These are phyloP conservation scores for Kodamaea neixiangensis DNA, from an alignment of 805 yeast genomes.

Conservation along the genomic window DNA sequence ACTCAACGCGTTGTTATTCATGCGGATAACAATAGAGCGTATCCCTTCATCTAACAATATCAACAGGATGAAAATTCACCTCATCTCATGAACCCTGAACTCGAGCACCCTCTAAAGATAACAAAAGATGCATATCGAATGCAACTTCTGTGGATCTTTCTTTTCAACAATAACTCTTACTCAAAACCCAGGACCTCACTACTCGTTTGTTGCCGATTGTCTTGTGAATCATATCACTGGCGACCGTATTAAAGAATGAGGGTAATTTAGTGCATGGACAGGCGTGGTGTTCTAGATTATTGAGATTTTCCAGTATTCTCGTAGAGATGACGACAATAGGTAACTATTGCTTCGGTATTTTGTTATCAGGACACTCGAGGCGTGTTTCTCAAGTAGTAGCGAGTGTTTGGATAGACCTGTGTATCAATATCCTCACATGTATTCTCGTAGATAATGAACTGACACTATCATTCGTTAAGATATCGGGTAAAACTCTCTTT, in stretches of 20 bases:
- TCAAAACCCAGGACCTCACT: not conserved
- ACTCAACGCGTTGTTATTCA: not conserved
- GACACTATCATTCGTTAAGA: no score
- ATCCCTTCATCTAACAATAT: not conserved
- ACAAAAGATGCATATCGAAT: not conserved
- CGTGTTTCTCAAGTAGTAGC: no score
- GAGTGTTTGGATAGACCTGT: no score
- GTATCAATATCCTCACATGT: no score
- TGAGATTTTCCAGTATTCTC: not conserved
- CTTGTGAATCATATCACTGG: not conserved
- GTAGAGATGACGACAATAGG: slow-evolving; percentile 1
- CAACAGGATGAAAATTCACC: not conserved
- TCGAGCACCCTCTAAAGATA: not conserved
- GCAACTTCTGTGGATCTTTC: not conserved
- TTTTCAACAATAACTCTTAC: not conserved
- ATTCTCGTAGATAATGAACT: no score
- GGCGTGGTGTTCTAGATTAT: not conserved
- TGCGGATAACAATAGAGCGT: not conserved
- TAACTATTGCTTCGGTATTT: not conserved
- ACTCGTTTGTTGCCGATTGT: not conserved
- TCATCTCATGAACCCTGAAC: not conserved
- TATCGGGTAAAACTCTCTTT: no score
- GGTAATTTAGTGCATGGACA: not conserved
- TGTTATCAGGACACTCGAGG: not conserved
- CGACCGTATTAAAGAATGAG: not conserved